Conservation (phyloP, 495 filamentous ascomycete genomes). For the Penicillium samsonianum region DNA sequence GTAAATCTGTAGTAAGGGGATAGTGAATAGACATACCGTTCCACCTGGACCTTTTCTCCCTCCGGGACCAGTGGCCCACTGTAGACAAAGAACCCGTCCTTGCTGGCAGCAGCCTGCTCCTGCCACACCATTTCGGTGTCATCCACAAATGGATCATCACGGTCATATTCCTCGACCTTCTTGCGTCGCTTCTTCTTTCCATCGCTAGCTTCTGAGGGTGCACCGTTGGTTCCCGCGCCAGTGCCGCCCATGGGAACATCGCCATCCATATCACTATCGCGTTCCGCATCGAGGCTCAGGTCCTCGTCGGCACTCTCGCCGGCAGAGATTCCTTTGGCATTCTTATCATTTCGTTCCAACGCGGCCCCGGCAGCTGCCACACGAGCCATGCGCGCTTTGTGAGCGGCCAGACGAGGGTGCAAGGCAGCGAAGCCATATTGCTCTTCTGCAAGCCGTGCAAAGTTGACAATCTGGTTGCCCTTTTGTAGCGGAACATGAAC, state of each 20-base stretch:
- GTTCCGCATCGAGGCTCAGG: slow-evolving; percentile 45
- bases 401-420: slow-evolving; percentile 86
- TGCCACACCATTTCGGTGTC: slow-evolving; percentile 96
- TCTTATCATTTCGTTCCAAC: slow-evolving; percentile 65
- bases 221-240: slow-evolving; percentile 46
- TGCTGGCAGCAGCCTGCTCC: slow-evolving; percentile 88
- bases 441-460: slow-evolving; percentile 89
- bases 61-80: slow-evolving; percentile 82
- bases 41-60: slow-evolving; percentile 83
- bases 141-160: slow-evolving; percentile 95
- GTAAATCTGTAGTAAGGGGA: slow-evolving; percentile 14
- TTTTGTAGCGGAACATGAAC: slow-evolving; percentile 77
- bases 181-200: slow-evolving; percentile 67
- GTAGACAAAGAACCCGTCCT: slow-evolving; percentile 91
- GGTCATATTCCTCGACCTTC: slow-evolving; percentile 95
- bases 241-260: slow-evolving; percentile 75
- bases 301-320: slow-evolving; percentile 67
- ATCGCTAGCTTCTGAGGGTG: slow-evolving; percentile 50
- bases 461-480: slow-evolving; percentile 89
- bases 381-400: slow-evolving; percentile 74
- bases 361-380: slow-evolving; percentile 83
- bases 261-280: slow-evolving; percentile 62
- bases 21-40: slow-evolving; percentile 54
- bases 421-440: slow-evolving; percentile 92
- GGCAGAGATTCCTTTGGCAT: slow-evolving; percentile 52